Percentiles rank a stretch among this genome's conserved stretches.
Evolutionary conservation across 2,329 filamentous ascomycete genomes (phyloP).

Genomic region (Plenodomus lindquistii): DNA sequence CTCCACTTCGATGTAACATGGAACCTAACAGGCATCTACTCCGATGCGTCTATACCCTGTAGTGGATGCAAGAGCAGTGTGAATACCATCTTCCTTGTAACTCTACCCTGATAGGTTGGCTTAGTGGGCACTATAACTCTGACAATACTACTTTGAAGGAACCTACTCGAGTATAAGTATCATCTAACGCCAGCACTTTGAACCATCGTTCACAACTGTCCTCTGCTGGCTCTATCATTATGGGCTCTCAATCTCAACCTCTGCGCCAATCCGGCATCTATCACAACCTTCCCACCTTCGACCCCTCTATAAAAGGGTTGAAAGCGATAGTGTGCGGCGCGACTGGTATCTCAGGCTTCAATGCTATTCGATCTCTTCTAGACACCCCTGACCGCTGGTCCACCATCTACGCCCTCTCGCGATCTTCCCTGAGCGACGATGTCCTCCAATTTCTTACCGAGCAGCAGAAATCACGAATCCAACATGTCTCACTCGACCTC

Average conservation of each 20-base stretch:
- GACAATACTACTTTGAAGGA: too few species aligned
- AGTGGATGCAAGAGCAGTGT: too few species aligned
- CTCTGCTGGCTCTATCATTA: background rate
- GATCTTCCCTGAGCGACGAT: conserved; percentile 4
- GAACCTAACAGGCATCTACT: too few species aligned
- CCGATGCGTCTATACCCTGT: too few species aligned
- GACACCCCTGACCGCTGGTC: conserved; percentile 14
- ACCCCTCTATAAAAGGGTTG: conserved; percentile 4
- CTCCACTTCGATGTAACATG: too few species aligned
- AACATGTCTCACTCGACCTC: conserved; percentile 16
- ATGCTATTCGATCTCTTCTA: conserved; percentile 9
- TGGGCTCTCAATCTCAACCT: conserved; percentile 9
- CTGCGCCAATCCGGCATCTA: conserved; percentile 17
- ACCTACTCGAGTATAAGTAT: too few species aligned
- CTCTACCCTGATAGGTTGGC: too few species aligned
- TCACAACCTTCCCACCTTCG: conserved; percentile 16
- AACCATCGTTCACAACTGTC: too few species aligned
- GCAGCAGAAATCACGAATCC: conserved; percentile 11
- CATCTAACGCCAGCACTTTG: too few species aligned
- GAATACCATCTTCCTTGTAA: too few species aligned
- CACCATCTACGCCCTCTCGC: conserved; percentile 12
- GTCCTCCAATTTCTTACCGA: conserved; percentile 6
- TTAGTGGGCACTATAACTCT: too few species aligned
- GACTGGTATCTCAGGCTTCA: conserved; percentile 16
- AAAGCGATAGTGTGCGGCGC: conserved; percentile 15